These are phyloP conservation scores for Cutaneotrichosporon sp. DNA, from an alignment of 1,284 basidiomycete genomes.

Conservation along the genomic window DNA sequence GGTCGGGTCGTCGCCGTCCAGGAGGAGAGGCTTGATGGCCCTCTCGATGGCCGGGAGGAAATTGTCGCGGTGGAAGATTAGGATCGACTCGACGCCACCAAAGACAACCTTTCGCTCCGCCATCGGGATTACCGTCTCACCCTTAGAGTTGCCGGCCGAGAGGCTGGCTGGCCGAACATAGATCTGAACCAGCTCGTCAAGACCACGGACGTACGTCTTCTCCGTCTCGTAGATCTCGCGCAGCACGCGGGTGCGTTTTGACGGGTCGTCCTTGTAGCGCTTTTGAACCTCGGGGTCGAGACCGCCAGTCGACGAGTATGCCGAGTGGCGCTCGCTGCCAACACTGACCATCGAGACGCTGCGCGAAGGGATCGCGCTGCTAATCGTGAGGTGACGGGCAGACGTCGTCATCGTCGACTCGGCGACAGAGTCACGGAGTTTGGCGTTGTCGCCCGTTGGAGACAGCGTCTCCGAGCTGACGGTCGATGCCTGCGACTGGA, in stretches of 20 bases:
- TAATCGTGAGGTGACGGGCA: constrained; percentile 9
- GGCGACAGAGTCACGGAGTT: constrained; percentile 17
- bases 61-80: constrained; percentile 86
- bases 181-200: constrained; percentile 90
- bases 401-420: constrained; percentile 16
- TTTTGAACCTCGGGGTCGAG: constrained; percentile 56
- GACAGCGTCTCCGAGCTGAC: constrained; percentile 6
- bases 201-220: constrained; percentile 86
- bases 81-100: constrained; percentile 82
- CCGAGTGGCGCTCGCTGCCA: constrained; percentile 27
- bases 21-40: constrained; percentile 68
- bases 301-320: constrained; percentile 38
- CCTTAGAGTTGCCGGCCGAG: constrained; percentile 63
- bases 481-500: constrained; percentile 16
- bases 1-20: constrained; percentile 63
- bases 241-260: constrained; percentile 72
- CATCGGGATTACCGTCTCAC: constrained; percentile 65
- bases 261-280: constrained; percentile 83
- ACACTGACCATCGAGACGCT: constrained; percentile 29
- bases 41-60: constrained; percentile 85
- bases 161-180: constrained; percentile 85
- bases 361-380: constrained; percentile 20
- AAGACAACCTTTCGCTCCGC: constrained; percentile 90
- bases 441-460: neutral
- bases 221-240: constrained; percentile 92